A percentile compares a stretch with the other conserved stretches of the same genome.
phyloP scores from a whole-genome alignment of 2,329 filamentous ascomycete genomes.

The Plectosphaerella cucumerina region DNA sequence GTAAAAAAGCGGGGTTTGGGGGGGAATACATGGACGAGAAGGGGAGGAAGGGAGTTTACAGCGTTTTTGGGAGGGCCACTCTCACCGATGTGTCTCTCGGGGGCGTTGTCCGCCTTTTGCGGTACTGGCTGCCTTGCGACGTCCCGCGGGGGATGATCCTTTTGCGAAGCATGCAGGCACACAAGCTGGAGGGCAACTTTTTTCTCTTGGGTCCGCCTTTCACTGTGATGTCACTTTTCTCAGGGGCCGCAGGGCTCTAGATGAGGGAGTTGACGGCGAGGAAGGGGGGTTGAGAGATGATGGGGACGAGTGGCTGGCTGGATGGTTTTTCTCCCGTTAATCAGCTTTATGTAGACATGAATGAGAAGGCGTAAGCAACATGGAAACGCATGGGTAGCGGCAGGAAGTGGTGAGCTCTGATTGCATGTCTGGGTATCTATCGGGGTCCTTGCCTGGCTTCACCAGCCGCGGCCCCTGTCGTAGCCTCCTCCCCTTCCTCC shows the following conservation, averaged over 20 bases:
- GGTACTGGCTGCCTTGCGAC: not conserved
- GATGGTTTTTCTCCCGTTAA: conserved; percentile 4
- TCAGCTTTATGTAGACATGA: conserved; percentile 12
- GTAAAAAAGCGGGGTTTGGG: not conserved
- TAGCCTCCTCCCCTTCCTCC: conserved; percentile 7
- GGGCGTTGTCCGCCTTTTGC: not conserved
- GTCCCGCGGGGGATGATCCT: not conserved
- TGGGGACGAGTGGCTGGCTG: conserved; percentile 1
- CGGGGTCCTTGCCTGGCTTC: too few relatives aligned
- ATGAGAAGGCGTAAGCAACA: conserved; percentile 9
- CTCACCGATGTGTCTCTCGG: too few relatives aligned
- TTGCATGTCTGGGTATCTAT: not conserved
- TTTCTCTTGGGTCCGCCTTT: not conserved
- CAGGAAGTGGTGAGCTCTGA: not conserved
- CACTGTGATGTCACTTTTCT: not conserved
- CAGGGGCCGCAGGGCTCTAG: not conserved
- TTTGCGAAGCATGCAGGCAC: not conserved
- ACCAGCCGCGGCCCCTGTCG: conserved; percentile 9
- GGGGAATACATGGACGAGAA: too few relatives aligned
- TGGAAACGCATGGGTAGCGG: not conserved
- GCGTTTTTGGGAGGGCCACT: too few relatives aligned
- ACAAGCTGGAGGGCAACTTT: not conserved
- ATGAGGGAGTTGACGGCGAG: not conserved
- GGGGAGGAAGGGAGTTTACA: too few relatives aligned
- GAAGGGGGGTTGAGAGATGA: too few relatives aligned